Evolutionary conservation across 495 filamentous ascomycete genomes (phyloP).

Genomic region (Aspergillus funiculosus): DNA sequence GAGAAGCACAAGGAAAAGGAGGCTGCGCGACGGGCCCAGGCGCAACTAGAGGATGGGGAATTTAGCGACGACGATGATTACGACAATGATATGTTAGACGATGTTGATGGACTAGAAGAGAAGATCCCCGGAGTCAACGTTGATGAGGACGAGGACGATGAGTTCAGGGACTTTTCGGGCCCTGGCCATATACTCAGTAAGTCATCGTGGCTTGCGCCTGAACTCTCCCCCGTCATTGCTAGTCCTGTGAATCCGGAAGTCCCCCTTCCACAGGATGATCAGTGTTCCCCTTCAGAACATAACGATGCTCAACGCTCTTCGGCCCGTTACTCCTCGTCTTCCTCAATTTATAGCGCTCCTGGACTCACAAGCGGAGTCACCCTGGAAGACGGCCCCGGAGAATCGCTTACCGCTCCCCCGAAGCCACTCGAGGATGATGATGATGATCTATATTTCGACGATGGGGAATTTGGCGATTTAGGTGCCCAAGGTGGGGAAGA

Average conservation of each 20-base stretch:
- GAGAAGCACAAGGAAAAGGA: constrained; percentile 76
- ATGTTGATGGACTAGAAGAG: constrained; percentile 69
- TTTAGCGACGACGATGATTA: constrained; percentile 54
- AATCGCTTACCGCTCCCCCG: neutral
- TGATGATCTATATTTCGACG: constrained; percentile 80
- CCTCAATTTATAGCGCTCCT: neutral
- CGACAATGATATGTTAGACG: constrained; percentile 64
- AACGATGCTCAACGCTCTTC: neutral
- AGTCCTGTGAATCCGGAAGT: constrained; percentile 29
- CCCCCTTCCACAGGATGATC: constrained; percentile 10
- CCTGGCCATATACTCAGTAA: constrained; percentile 30
- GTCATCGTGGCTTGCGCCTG: constrained; percentile 34
- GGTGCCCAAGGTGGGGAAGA: constrained; percentile 44
- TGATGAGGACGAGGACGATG: constrained; percentile 55
- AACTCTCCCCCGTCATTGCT: constrained; percentile 34
- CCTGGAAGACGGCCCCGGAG: neutral
- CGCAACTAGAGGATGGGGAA: constrained; percentile 35
- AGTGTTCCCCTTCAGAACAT: neutral
- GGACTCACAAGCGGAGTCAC: neutral
- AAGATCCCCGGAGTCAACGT: constrained; percentile 69
- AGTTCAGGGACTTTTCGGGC: constrained; percentile 31
- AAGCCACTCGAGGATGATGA: constrained; percentile 20
- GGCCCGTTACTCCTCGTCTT: no score
- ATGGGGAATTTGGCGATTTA: constrained; percentile 61
- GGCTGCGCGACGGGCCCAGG: constrained; percentile 37